phyloP scores from a whole-genome alignment of 2,329 filamentous ascomycete genomes.

The Alternaria sp. region DNA sequence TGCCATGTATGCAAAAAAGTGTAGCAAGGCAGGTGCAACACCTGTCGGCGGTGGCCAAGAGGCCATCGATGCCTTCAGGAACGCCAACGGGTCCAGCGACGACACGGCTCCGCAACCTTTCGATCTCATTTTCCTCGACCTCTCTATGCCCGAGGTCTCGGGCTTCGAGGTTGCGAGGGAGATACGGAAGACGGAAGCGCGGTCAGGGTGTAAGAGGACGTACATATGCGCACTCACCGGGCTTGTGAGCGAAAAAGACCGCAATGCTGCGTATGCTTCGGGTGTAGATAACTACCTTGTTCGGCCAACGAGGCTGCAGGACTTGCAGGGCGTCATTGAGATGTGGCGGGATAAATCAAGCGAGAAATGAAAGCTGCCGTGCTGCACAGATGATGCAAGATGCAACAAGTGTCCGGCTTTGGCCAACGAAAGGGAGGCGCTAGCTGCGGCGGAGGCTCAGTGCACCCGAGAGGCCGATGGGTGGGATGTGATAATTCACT shows the following conservation, averaged over 20 bases:
- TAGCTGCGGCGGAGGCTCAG: slow-evolving; percentile 2
- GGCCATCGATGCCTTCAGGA: slow-evolving; percentile 7
- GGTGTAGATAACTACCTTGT: slow-evolving; percentile 11
- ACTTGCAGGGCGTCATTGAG: slow-evolving; percentile 3
- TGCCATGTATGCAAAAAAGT: slow-evolving; percentile 9
- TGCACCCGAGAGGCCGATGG: neutral
- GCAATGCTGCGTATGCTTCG: slow-evolving; percentile 9
- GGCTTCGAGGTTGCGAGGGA: slow-evolving; percentile 11
- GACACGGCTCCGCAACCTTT: neutral
- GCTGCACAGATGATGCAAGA: neutral
- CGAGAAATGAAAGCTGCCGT: neutral
- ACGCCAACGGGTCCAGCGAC: neutral
- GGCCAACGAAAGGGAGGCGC: neutral
- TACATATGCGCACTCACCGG: slow-evolving; percentile 13
- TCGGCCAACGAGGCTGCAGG: slow-evolving; percentile 1
- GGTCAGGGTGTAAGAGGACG: neutral
- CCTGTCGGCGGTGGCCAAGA: slow-evolving; percentile 8
- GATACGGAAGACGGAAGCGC: slow-evolving; percentile 8
- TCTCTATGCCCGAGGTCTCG: slow-evolving; percentile 9
- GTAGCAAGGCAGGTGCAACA: slow-evolving; percentile 1
- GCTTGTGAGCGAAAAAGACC: slow-evolving; percentile 9
- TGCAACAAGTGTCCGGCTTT: neutral
- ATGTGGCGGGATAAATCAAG: slow-evolving; percentile 1
- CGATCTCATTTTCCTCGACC: slow-evolving; percentile 11
- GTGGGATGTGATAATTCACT: slow-evolving; percentile 5